Base-by-base conservation (phyloP, 139 green algal genomes). In the Coelastrella sp. region DNA sequence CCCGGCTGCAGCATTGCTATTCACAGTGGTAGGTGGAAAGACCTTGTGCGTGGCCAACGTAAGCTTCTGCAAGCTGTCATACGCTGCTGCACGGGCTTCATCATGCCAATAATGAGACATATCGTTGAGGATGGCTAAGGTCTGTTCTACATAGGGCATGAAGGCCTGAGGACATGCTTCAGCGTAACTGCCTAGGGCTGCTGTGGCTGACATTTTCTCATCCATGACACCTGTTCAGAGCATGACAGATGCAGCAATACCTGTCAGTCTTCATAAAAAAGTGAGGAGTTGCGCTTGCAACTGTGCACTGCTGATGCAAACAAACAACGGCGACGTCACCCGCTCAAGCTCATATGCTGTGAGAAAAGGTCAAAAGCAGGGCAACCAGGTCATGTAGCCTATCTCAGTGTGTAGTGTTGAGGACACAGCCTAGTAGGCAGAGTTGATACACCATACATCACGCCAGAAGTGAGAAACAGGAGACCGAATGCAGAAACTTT, bases 101-200 rank as follows among this genome's bases (percentile, higher is more conserved):
- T 94, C 92, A 57, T 96, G 93, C 84, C 91, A 93, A 84, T 95
- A 93, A 21, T 85, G 69, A n/a, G 79, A 79, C 48, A 84, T 81
- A 30, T 66, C 66, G 38, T 73, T 68, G 19, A 96, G 34, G 41
- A 83, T 43, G 23, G 50, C 45, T 64, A 96, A 79, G 8, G 77
- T 37, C 2, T 80, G 35, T 59, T 91, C 87, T n/a, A 93, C 34
- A 73, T 89, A 93, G 2, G 93, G 88, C 57, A 81, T 63, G 77
- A 95, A 94, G 38, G 85, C 86, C 0, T 83, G 62, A 5, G 84
- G 79, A 30, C 75, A 87, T 34, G 89, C 59, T 27, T 90, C 66
- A 4, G 94, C 91, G 69, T 94, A 96, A 23, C 69, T 17, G 8
- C 93, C 92, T 51, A 97, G 84, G 1, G 93, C 94, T 25, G 91